Conservation (phyloP, 176 grass and related monocot species). For the Puccinellia tenuiflora region DNA sequence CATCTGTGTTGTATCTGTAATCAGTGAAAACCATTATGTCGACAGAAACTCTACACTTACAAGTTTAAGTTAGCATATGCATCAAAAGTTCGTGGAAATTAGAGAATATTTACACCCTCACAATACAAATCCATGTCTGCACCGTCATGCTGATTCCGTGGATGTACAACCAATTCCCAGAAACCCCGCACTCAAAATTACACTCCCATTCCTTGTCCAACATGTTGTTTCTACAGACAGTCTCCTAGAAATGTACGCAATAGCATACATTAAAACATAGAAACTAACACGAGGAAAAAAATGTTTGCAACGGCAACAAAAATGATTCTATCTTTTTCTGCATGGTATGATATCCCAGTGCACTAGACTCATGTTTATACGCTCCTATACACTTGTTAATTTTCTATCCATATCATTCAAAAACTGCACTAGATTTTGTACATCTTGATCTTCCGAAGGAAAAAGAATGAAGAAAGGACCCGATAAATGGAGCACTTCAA, state of each 20-base stretch:
- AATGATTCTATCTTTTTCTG: conserved; percentile 14
- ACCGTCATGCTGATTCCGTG: background rate
- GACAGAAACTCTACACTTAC: background rate
- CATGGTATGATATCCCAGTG: background rate
- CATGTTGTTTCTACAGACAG: background rate
- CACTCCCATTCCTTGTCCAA: background rate
- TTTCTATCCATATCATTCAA: conserved; percentile 26
- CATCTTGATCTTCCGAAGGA: conserved; percentile 18
- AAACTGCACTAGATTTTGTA: conserved; percentile 26
- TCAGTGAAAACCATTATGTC: background rate
- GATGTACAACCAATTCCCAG: background rate
- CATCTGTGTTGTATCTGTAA: background rate
- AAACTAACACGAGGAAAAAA: background rate
- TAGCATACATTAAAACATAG: background rate
- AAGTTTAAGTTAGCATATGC: background rate
- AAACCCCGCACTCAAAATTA: background rate
- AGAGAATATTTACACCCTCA: background rate
- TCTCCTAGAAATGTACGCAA: background rate
- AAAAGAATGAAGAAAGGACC: background rate
- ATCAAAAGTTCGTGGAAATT: background rate
- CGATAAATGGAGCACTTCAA: background rate
- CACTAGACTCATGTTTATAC: conserved; percentile 1
- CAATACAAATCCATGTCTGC: background rate
- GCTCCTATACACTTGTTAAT: conserved; percentile 9
- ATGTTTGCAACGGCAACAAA: background rate